Percentiles rank a stretch among this genome's conserved stretches.
phyloP scores from a whole-genome alignment of 331 rosid genomes.

The Malus hybrid region DNA sequence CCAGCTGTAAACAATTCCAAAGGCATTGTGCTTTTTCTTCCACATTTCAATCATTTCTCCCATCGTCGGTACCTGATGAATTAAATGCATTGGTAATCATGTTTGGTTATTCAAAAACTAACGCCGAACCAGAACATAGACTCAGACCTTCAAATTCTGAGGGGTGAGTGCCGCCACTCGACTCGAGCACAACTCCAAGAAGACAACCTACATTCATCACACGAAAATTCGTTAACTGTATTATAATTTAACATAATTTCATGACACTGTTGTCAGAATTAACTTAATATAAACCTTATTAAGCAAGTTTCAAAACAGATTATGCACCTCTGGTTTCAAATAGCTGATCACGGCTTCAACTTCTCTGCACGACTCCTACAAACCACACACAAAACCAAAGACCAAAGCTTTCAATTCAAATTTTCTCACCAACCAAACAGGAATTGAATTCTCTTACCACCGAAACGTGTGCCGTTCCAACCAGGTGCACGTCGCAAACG shows the following conservation, averaged over 20 bases:
- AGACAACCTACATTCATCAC: conserved; percentile 57
- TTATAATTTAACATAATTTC: conserved; percentile 5
- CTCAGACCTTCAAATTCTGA: conserved; percentile 70
- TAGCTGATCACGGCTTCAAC: conserved; percentile 68
- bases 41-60: conserved; percentile 72
- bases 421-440: background rate
- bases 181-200: conserved; percentile 79
- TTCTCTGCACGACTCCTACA: conserved; percentile 92
- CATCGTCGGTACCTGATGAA: conserved; percentile 67
- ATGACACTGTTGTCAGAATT: background rate
- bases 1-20: conserved; percentile 87
- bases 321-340: conserved; percentile 79
- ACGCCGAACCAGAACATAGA: background rate
- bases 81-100: conserved; percentile 3
- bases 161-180: conserved; percentile 67
- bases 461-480: conserved; percentile 92
- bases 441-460: conserved; percentile 35
- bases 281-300: background rate
- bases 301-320: conserved; percentile 6
- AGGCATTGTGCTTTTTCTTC: conserved; percentile 75
- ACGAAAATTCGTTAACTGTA: background rate
- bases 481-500: conserved; percentile 70
- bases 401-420: background rate
- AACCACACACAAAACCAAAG: conserved; percentile 5
- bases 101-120: background rate